phyloP scores from a whole-genome alignment of 192 early-diverging fungal genomes.

The Coemansia sp. region DNA sequence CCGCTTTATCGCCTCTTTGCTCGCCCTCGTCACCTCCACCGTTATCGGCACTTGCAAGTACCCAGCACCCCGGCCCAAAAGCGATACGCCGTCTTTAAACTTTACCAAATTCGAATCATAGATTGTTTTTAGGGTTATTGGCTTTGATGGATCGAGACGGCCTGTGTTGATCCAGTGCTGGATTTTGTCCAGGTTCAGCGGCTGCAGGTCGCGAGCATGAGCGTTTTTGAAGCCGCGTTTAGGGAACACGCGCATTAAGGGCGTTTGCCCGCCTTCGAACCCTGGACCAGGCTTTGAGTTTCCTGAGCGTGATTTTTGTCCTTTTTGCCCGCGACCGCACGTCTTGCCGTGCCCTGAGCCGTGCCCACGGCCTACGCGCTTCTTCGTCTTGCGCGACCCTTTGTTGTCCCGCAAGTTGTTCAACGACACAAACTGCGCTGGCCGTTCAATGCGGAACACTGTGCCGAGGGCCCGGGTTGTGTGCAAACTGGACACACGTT shows the following conservation, averaged over 20 bases:
- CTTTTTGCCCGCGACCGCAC: slow-evolving; percentile 88
- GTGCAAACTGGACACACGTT: slow-evolving; percentile 9
- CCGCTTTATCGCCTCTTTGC: slow-evolving; percentile 71
- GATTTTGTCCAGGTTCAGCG: slow-evolving; percentile 81
- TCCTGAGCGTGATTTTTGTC: slow-evolving; percentile 77
- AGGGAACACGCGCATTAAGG: slow-evolving; percentile 76
- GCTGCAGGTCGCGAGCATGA: slow-evolving; percentile 60
- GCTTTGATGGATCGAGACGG: slow-evolving; percentile 73
- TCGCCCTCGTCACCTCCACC: slow-evolving; percentile 83
- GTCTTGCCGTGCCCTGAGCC: slow-evolving; percentile 90
- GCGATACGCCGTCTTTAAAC: slow-evolving; percentile 80
- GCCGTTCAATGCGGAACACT: slow-evolving; percentile 16
- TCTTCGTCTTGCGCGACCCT: slow-evolving; percentile 48
- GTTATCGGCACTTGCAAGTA: slow-evolving; percentile 73
- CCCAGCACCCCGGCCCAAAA: slow-evolving; percentile 79
- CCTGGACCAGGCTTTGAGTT: slow-evolving; percentile 75
- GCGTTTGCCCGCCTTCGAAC: slow-evolving; percentile 94
- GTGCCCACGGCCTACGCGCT: slow-evolving; percentile 77
- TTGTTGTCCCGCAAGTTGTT: slow-evolving; percentile 44
- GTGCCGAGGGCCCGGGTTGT: slow-evolving; percentile 3
- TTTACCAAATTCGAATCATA: slow-evolving; percentile 41
- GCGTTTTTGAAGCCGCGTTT: slow-evolving; percentile 82
- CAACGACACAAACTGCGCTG: slow-evolving; percentile 25
- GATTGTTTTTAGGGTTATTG: slow-evolving; percentile 74
- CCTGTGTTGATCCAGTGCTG: slow-evolving; percentile 90